Evolutionary conservation across 441 rosid genomes (phyloP), one percentile per base, ranked within the genome.

Genomic region (Populus tomentosa): DNA sequence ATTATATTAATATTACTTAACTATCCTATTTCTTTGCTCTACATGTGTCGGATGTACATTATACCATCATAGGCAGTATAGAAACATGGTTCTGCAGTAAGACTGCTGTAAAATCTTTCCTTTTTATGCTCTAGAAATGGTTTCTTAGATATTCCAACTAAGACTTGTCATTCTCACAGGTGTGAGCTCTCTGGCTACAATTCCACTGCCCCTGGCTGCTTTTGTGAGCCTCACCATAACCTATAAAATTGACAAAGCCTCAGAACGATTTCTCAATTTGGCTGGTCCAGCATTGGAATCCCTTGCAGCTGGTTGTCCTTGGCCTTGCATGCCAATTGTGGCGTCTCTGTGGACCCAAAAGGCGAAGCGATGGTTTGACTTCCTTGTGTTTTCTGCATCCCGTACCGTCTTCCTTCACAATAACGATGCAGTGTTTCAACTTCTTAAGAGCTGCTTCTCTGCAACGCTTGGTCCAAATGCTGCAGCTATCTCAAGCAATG

Each of bases 261-360:
- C 97, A 9, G 98, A 94, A 66, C 87, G 97, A 38, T 88, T 90
- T 82, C 96, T 94, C 64, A 81, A 83, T 63, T 84, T 94, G 79
- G 88, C 91, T n/a, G 99, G 97, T 74, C 94, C 97, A 21, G 97
- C 98, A 42, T 82, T 97, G 82, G 94, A 88, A 76, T 82, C 91
- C 68, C 98, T 97, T 62, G 98, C 93, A 64, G 91, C 92, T 24
- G 92, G 96, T 77, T 97, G 99, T 79, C 98, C 97, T 40, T 97
- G 99, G 99, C 99, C 98, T 71, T 93, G 97, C 92, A 94, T 94
- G 98, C 98, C 99, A 53, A 93, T 97, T 40, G 86, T 93, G 75
- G 83, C 97, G 72, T 90, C 99, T n/a, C 78, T 97, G 62, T 97
- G 99, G 99, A 91, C 93, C 70, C 99, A 94, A 86, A 97, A 94